Evolutionary conservation across 106 monocot species (phyloP), one percentile per base, ranked within the genome.

Genomic region (Apostasia shenzhenica): DNA sequence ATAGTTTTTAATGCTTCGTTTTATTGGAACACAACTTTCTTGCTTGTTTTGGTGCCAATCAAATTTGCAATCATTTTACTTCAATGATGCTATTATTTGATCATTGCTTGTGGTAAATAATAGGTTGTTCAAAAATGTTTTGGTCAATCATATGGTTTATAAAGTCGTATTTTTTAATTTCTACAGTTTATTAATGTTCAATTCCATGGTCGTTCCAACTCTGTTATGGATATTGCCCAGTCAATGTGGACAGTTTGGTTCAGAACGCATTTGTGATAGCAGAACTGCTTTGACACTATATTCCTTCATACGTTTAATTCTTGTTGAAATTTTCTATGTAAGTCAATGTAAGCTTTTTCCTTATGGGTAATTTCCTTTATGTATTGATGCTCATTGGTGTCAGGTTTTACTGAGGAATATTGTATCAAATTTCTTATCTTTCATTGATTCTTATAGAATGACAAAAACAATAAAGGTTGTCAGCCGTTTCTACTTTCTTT

Each of bases 301-400:
- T 78, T 84, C 92, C 26, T 72, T 73, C 42, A 72, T 89, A 65
- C 86, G 97, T 8, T 78, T 60, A 42, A 48, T 83, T 37, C 89
- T 97, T 64, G 66, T 83, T 72, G 67, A 92, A 42, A 66, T 97
- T 73, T 90, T 92, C 71, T 97, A 97, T 81, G 97, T 92, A 90
- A 89, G 92, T 71, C 39, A 26, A 39, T 6, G 55, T 51, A 3
- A 57, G 47, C 14, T 75, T 47, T 45, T 53, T 14, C 8, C 44
- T n/a, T 67, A 9, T 6, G 7, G 10, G 52, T 52, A 52, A 52
- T 4, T 52, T 52, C 45, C n/a, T 57, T 9, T 9, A 13, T 56
- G 4, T 44, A 42, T 6, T 14, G 37, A 41, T 67, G 46, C 2
- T 51, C 43, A 26, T 60, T 6, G 11, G 63, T 48, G 13, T 48